Evolutionary conservation across 2,329 filamentous ascomycete species (phyloP).

Genomic region (Arthrobotrys megalospora): DNA sequence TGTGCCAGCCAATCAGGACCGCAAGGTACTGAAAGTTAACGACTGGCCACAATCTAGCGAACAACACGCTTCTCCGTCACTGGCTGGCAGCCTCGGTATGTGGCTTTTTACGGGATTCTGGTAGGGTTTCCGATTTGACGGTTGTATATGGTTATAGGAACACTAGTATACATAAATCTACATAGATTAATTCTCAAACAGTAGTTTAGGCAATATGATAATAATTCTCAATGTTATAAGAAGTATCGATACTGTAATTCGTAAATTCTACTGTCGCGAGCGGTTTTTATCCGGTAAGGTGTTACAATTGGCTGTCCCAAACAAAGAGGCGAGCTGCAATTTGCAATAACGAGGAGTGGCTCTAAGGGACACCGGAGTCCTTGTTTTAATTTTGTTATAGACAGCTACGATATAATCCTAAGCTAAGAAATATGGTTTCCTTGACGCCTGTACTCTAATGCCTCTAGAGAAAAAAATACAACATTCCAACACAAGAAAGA

Average conservation of each 20-base stretch:
- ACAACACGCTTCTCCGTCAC: slow-evolving; percentile 34
- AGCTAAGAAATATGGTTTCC: slow-evolving; percentile 11
- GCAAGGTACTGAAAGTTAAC: not conserved
- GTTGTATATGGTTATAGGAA: not conserved
- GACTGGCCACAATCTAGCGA: not conserved
- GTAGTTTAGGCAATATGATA: not conserved
- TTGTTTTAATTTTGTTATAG: not conserved
- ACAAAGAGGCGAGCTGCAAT: not conserved
- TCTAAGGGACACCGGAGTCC: not conserved
- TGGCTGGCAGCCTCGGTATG: not conserved
- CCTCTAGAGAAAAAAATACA: slow-evolving; percentile 16
- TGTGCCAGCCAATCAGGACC: slow-evolving; percentile 14
- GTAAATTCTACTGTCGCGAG: too few relatives aligned
- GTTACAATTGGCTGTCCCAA: too few relatives aligned
- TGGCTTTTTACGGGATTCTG: not conserved
- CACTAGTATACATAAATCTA: not conserved
- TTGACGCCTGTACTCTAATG: slow-evolving; percentile 14
- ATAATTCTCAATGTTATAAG: not conserved
- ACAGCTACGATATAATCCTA: not conserved
- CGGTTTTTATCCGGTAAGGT: too few relatives aligned
- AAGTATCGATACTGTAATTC: too few relatives aligned
- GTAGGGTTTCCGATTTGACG: not conserved
- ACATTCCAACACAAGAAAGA: slow-evolving; percentile 15
- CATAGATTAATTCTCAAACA: not conserved
- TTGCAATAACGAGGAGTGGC: not conserved